These are phyloP conservation scores for Takashimella tepidaria DNA, from an alignment of 1,284 basidiomycete genomes.

Conservation along the genomic window DNA sequence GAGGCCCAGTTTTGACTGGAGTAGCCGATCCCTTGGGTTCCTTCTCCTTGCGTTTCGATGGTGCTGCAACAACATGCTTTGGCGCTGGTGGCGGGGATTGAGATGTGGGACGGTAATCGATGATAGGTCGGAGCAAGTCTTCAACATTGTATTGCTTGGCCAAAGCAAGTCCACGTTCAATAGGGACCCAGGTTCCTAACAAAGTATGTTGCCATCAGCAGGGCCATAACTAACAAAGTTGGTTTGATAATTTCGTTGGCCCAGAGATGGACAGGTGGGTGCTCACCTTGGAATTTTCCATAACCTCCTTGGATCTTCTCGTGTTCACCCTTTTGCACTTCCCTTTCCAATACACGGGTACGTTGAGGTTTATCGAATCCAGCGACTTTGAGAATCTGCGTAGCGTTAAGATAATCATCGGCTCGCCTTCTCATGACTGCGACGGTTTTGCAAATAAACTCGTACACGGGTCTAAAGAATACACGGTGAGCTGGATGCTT, in stretches of 20 bases:
- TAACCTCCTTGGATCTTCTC: slow-evolving; percentile 99
- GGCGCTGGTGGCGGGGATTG: slow-evolving; percentile 94
- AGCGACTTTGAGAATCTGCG: slow-evolving; percentile 98
- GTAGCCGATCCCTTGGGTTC: slow-evolving; percentile 25
- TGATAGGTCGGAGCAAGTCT: slow-evolving; percentile 79
- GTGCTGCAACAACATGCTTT: slow-evolving; percentile 79
- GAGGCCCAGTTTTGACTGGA: slow-evolving; percentile 30
- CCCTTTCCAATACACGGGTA: slow-evolving; percentile 92
- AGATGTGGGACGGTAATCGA: slow-evolving; percentile 85
- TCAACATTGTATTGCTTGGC: slow-evolving; percentile 94
- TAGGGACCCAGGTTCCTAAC: slow-evolving; percentile 97
- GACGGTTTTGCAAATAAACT: slow-evolving; percentile 81
- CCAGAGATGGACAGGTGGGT: no score
- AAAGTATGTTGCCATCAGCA: slow-evolving; percentile 2
- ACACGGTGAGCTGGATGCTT: neutral
- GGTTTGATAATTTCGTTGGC: no score
- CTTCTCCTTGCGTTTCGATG: slow-evolving; percentile 50
- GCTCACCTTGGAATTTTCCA: slow-evolving; percentile 96
- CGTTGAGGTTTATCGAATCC: slow-evolving; percentile 99
- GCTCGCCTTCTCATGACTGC: slow-evolving; percentile 95
- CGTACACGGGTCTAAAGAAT: slow-evolving; percentile 43
- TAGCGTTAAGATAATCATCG: slow-evolving; percentile 98
- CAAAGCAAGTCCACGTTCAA: slow-evolving; percentile 79
- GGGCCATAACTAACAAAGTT: no score
- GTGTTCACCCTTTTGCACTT: slow-evolving; percentile 97